These are phyloP conservation scores for Aschersonia sp. DNA, from an alignment of 2,329 filamentous ascomycete species.

Conservation along the genomic window DNA sequence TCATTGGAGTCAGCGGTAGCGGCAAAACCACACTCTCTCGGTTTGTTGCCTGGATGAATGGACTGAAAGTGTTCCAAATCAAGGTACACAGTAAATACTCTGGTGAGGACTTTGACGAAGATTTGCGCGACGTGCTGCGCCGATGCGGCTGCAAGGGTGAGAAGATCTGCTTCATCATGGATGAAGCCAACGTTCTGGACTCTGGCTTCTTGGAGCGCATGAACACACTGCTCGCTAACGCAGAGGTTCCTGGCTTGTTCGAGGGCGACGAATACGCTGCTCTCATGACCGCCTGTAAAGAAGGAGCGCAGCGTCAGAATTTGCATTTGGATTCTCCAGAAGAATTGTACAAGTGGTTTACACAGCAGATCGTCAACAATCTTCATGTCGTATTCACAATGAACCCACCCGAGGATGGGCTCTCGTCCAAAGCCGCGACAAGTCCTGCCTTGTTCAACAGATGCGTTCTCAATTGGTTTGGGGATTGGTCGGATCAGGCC, in stretches of 20 bases:
- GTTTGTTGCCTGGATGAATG: conserved; percentile 99
- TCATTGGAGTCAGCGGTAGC: conserved; percentile 96
- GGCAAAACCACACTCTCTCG: conserved; percentile 96
- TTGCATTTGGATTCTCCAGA: conserved; percentile 93
- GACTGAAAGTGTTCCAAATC: conserved; percentile 97
- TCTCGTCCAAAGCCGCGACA: conserved; percentile 92
- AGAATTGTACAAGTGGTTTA: conserved; percentile 99
- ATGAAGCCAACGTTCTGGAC: conserved; percentile 95
- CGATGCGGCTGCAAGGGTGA: conserved; percentile 95
- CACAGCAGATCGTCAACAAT: conserved; percentile 97
- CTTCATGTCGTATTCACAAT: conserved; percentile 98
- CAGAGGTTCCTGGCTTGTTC: conserved; percentile 96
- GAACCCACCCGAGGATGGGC: conserved; percentile 92
- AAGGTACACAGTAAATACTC: conserved; percentile 99
- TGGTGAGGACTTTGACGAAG: conserved; percentile 95
- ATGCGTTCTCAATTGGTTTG: conserved; percentile 99
- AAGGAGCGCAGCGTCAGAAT: conserved; percentile 91
- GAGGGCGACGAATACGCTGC: conserved; percentile 97
- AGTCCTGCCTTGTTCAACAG: conserved; percentile 98
- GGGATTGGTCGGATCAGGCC: conserved; percentile 98
- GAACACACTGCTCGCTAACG: conserved; percentile 97
- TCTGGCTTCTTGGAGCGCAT: conserved; percentile 98
- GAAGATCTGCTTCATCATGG: conserved; percentile 99
- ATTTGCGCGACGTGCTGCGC: conserved; percentile 83
- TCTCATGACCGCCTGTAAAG: conserved; percentile 98